Evolutionary conservation across 352 stramenopile genomes (phyloP), one percentile per base, ranked within the genome.

Genomic region (Achlya hypogyna): DNA sequence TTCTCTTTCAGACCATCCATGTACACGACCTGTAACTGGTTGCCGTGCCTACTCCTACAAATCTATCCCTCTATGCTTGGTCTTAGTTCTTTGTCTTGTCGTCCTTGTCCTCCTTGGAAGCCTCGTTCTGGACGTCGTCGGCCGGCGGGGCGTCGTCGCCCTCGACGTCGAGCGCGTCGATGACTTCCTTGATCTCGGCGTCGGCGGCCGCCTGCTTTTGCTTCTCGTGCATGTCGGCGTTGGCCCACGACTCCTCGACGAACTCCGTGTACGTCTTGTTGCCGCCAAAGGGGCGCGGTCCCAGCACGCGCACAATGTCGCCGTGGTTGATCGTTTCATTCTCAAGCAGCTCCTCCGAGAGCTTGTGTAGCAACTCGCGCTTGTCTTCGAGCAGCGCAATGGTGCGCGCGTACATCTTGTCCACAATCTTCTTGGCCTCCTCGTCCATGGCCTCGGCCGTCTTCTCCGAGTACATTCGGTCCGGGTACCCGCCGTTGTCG

Each of bases 311-410:
- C 51, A 98, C 83, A 53, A 99, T 97, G 78, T 99, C 96, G 71
- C 97, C 92, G 79, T 99, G 96, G 69, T 97, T 98, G 71, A 99
- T 98, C n/a, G 96, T 99, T 84, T 99, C 96, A 72, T 98, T 98
- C 72, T 98, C 89, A 27, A 99, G 83, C 51, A 99, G 77, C 58
- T 98, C 78, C 63, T 98, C 87, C 0, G 96, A 96, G 40, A 99
- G 79, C 40, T 94, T 79, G 70, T 96, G 78, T 22, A 99, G 79
- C 67, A 97, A 78, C 23, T 75, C 72, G 67, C 98, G 96, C 74
- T 98, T 98, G 14, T 98, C 87, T n/a, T 72, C 65, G 34, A 99
- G 76, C 34, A 99, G 83, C 66, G 91, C 71, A 54, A 98, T 84
- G n/a, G 96, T 99, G 66, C 94, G 82, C 51, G 93, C 70, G 80